Evolutionary conservation across 805 yeast genomes (phyloP).

Genomic region (Isabelozyma heimii): DNA sequence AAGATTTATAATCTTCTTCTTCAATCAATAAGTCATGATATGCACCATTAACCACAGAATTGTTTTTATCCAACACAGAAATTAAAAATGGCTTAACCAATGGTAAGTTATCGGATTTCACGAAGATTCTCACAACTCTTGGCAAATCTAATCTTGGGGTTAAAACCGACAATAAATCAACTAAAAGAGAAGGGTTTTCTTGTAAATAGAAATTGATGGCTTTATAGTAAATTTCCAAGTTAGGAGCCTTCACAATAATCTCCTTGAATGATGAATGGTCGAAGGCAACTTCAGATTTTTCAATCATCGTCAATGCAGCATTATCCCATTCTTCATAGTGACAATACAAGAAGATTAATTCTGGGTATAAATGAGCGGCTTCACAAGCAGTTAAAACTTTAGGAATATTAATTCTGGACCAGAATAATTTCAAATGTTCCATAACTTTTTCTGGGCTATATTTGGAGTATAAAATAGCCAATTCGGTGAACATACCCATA

Average conservation of each 20-base stretch:
- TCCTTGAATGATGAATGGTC: slow-evolving; percentile 95
- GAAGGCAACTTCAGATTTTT: slow-evolving; percentile 86
- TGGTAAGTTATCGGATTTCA: slow-evolving; percentile 93
- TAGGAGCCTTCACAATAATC: slow-evolving; percentile 89
- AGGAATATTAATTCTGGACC: slow-evolving; percentile 98
- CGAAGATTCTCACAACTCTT: slow-evolving; percentile 91
- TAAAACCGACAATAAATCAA: slow-evolving; percentile 80
- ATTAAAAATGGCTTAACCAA: slow-evolving; percentile 93
- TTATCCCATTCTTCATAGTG: slow-evolving; percentile 99
- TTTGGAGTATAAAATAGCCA: slow-evolving; percentile 86
- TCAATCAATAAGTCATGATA: slow-evolving; percentile 94
- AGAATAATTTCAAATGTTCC: slow-evolving; percentile 95
- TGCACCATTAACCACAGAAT: slow-evolving; percentile 88
- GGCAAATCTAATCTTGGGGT: slow-evolving; percentile 90
- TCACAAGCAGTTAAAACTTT: slow-evolving; percentile 94
- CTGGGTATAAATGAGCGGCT: slow-evolving; percentile 93
- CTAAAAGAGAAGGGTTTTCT: slow-evolving; percentile 87
- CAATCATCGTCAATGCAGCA: slow-evolving; percentile 96
- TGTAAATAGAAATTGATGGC: slow-evolving; percentile 92
- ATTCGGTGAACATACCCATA: slow-evolving; percentile 99
- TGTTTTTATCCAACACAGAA: slow-evolving; percentile 86
- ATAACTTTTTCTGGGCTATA: slow-evolving; percentile 86
- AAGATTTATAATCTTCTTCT: slow-evolving; percentile 91
- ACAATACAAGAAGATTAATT: slow-evolving; percentile 90
- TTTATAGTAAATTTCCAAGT: slow-evolving; percentile 94